A percentile compares a stretch with the other conserved stretches of the same genome.
Conservation (phyloP, 768 basidiomycete genomes). For the Tylopilus vinaceipallidus region DNA sequence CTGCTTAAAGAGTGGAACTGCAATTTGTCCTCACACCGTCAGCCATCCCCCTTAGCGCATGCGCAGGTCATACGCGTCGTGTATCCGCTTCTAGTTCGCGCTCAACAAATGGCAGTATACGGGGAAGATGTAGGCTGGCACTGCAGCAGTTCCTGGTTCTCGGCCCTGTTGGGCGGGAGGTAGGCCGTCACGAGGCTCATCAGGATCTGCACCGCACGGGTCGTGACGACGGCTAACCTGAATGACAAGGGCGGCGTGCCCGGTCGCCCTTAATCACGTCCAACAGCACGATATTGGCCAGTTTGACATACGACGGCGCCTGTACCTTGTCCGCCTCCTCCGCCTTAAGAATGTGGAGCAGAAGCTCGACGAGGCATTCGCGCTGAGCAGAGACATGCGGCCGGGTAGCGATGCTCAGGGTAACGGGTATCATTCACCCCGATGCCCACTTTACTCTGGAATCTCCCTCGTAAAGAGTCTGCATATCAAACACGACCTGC, state of each 20-base stretch:
- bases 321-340: conserved; percentile 64
- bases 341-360: conserved; percentile 49
- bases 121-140: conserved; percentile 81
- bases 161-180: conserved; percentile 74
- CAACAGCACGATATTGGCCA: conserved; percentile 81
- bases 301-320: conserved; percentile 71
- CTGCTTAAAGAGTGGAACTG: conserved; percentile 64
- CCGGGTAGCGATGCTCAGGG: too few relatives aligned
- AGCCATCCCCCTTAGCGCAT: too few relatives aligned
- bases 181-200: conserved; percentile 56
- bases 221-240: not conserved
- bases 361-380: conserved; percentile 64
- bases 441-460: conserved; percentile 48
- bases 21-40: conserved; percentile 48
- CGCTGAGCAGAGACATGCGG: conserved; percentile 29
- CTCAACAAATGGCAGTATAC: conserved; percentile 82
- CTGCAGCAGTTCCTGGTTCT: conserved; percentile 86
- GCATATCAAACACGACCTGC: conserved; percentile 82
- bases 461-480: too few relatives aligned
- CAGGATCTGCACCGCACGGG: conserved; percentile 40
- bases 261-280: conserved; percentile 72
- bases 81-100: conserved; percentile 71
- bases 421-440: conserved; percentile 29
- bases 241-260: conserved; percentile 42
- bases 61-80: too few relatives aligned